Evolutionary conservation across 1,139 yeast genomes (phyloP).

Genomic region (Geotrichum macrosporum): DNA sequence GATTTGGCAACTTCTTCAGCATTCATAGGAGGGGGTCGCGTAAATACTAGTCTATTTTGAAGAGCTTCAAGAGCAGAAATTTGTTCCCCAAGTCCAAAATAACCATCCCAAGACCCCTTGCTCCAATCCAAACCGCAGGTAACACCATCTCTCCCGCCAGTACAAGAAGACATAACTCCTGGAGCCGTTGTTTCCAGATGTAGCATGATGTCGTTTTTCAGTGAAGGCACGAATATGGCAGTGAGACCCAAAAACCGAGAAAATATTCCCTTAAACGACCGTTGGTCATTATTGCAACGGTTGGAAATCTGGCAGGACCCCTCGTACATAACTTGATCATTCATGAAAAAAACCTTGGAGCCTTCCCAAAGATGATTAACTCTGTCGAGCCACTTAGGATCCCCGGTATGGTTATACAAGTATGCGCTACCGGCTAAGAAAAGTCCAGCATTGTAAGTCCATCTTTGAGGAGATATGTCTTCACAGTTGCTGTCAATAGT

Average conservation of each 20-base stretch:
- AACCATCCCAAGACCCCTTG: slow-evolving; percentile 65
- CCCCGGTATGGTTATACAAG: slow-evolving; percentile 68
- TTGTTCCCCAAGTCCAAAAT: slow-evolving; percentile 90
- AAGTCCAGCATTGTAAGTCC: slow-evolving; percentile 89
- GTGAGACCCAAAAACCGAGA: slow-evolving; percentile 67
- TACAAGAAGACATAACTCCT: slow-evolving; percentile 78
- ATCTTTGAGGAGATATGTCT: slow-evolving; percentile 53
- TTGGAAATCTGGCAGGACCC: slow-evolving; percentile 67
- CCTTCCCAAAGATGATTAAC: slow-evolving; percentile 40
- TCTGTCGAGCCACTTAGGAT: slow-evolving; percentile 63
- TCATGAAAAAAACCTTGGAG: slow-evolving; percentile 54
- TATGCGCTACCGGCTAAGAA: slow-evolving; percentile 78
- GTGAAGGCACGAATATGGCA: slow-evolving; percentile 15
- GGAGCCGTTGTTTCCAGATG: slow-evolving; percentile 59
- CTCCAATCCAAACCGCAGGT: slow-evolving; percentile 89
- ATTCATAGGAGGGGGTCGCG: slow-evolving; percentile 45
- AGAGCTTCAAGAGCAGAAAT: slow-evolving; percentile 80
- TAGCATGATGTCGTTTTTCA: slow-evolving; percentile 41
- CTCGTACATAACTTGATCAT: slow-evolving; percentile 63
- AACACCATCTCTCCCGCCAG: slow-evolving; percentile 82
- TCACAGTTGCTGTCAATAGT: slow-evolving; percentile 59
- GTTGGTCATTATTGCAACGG: slow-evolving; percentile 78
- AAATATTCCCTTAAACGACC: slow-evolving; percentile 81
- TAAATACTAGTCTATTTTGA: slow-evolving; percentile 47
- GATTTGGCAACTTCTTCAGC: no score